A percentile compares a stretch with the other conserved stretches of the same genome.
These are phyloP conservation scores for Suillus luteus DNA, from an alignment of 768 basidiomycete genomes.

Conservation along the genomic window DNA sequence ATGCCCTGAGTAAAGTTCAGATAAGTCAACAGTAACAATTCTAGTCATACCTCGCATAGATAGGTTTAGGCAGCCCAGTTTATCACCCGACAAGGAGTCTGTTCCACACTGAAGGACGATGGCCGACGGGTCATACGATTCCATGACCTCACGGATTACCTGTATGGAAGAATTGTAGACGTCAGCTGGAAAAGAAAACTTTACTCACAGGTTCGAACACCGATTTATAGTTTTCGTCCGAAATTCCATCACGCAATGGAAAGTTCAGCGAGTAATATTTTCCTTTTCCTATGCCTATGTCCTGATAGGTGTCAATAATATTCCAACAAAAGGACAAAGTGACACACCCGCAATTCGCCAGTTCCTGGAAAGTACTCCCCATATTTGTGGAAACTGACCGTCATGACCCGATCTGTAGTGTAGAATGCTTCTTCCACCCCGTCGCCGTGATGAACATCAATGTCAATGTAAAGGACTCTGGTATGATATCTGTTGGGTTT, in stretches of 20 bases:
- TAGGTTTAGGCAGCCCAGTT: slow-evolving; percentile 92
- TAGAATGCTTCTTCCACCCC: slow-evolving; percentile 99
- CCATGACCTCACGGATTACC: slow-evolving; percentile 94
- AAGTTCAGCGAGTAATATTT: slow-evolving; percentile 95
- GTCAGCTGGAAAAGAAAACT: background rate
- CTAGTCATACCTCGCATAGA: slow-evolving; percentile 79
- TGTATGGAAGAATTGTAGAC: slow-evolving; percentile 31
- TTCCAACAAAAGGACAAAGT: slow-evolving; percentile 7
- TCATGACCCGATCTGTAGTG: slow-evolving; percentile 98
- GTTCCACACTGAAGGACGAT: slow-evolving; percentile 98
- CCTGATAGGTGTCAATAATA: slow-evolving; percentile 46
- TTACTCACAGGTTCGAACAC: slow-evolving; percentile 89
- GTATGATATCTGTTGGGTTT: slow-evolving; percentile 71
- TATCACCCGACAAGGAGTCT: slow-evolving; percentile 95
- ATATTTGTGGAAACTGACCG: slow-evolving; percentile 97
- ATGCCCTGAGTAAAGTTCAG: slow-evolving; percentile 60
- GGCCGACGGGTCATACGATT: slow-evolving; percentile 90
- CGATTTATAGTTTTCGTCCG: slow-evolving; percentile 91
- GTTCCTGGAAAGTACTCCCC: slow-evolving; percentile 99
- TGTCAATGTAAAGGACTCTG: slow-evolving; percentile 96
- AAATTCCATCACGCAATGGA: slow-evolving; percentile 91
- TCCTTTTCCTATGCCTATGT: slow-evolving; percentile 91
- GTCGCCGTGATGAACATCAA: slow-evolving; percentile 98
- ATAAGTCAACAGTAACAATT: background rate
- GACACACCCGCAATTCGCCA: slow-evolving; percentile 84